A percentile compares a stretch with the other conserved stretches of the same genome.
Evolutionary conservation across 2,329 filamentous ascomycete species (phyloP).

Genomic region (Dactylonectria estremocensis): DNA sequence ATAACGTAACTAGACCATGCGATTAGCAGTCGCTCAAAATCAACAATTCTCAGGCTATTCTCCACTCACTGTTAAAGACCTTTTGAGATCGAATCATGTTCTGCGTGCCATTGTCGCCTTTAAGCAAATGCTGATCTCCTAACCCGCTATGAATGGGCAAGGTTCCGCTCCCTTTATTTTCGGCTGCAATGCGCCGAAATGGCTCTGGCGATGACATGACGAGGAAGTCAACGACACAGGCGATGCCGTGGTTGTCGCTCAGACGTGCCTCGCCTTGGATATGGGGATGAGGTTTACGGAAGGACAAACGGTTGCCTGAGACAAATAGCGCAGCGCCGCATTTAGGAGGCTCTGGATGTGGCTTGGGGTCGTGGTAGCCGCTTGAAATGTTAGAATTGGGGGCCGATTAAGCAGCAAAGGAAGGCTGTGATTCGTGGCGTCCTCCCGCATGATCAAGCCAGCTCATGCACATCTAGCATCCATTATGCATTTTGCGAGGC

Average conservation of each 20-base stretch:
- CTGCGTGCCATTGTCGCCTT: background rate
- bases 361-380: background rate
- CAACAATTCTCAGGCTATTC: too few relatives aligned
- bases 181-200: background rate
- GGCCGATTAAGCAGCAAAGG: background rate
- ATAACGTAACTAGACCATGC: background rate
- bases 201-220: background rate
- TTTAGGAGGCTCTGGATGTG: background rate
- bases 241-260: background rate
- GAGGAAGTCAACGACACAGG: background rate
- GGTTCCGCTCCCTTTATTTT: conserved; percentile 1
- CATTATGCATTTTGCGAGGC: background rate
- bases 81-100: background rate
- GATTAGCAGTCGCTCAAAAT: background rate
- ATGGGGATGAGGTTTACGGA: background rate
- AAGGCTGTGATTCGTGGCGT: conserved; percentile 2
- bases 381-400: background rate
- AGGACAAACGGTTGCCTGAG: background rate
- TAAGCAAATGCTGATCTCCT: background rate
- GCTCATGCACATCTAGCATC: background rate
- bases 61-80: background rate
- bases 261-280: background rate
- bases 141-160: background rate
- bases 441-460: background rate
- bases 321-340: background rate